A percentile compares a stretch with the other conserved stretches of the same genome.
These are phyloP conservation scores for Pleoardoris graminearum DNA, from an alignment of 2,329 filamentous ascomycete genomes.

Conservation along the genomic window DNA sequence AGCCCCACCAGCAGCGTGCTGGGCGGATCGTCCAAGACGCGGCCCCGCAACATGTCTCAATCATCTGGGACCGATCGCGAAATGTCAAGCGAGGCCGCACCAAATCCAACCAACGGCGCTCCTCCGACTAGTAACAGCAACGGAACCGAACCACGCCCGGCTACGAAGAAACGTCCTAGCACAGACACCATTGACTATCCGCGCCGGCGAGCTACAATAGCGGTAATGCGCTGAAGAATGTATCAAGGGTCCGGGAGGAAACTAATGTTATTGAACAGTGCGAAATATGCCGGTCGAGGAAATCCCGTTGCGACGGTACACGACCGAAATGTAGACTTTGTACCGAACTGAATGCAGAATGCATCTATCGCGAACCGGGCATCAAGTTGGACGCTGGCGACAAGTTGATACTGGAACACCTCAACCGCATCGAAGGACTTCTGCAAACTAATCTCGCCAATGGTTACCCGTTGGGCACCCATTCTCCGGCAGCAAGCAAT, in stretches of 20 bases:
- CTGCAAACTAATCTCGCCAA: slow-evolving; percentile 70
- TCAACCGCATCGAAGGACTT: slow-evolving; percentile 76
- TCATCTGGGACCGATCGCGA: slow-evolving; percentile 48
- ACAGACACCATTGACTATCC: slow-evolving; percentile 50
- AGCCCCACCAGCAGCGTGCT: slow-evolving; percentile 33
- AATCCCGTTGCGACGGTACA: slow-evolving; percentile 77
- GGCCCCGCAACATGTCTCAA: slow-evolving; percentile 49
- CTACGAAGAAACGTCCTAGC: slow-evolving; percentile 44
- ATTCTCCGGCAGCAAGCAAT: slow-evolving; percentile 53
- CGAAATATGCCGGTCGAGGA: slow-evolving; percentile 78
- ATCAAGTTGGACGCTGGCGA: slow-evolving; percentile 87
- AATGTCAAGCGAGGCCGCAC: slow-evolving; percentile 39
- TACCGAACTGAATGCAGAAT: slow-evolving; percentile 78
- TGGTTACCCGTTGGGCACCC: slow-evolving; percentile 60
- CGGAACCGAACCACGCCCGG: slow-evolving; percentile 33
- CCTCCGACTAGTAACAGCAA: slow-evolving; percentile 39
- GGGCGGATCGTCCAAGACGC: slow-evolving; percentile 41
- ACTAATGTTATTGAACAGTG: slow-evolving; percentile 59
- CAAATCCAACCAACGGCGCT: slow-evolving; percentile 31
- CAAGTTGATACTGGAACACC: slow-evolving; percentile 79
- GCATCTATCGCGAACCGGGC: slow-evolving; percentile 80
- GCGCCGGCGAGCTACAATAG: slow-evolving; percentile 47
- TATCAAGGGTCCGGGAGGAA: neutral
- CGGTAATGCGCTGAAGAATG: slow-evolving; percentile 31
- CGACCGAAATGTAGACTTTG: slow-evolving; percentile 85